Conservation (phyloP, 352 stramenopile species). For the Pythium diclinum region DNA sequence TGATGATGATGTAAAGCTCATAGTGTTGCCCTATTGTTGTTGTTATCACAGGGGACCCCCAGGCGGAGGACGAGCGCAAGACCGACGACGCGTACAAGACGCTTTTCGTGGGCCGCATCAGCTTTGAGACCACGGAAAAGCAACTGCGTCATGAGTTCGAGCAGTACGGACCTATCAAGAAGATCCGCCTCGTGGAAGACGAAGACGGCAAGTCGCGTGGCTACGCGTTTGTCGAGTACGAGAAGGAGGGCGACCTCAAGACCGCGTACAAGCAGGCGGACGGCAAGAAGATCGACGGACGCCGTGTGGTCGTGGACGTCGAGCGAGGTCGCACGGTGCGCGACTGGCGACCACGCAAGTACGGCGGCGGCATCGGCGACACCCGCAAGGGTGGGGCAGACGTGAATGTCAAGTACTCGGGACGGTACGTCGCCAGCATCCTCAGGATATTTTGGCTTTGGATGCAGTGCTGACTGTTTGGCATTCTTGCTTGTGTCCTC, state of each 20-base stretch:
- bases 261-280: slow-evolving; percentile 93
- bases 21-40: slow-evolving; percentile 1
- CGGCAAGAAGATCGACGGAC: slow-evolving; percentile 95
- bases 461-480: not conserved
- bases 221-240: slow-evolving; percentile 99
- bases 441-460: slow-evolving; percentile 14
- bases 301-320: slow-evolving; percentile 97
- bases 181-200: slow-evolving; percentile 88
- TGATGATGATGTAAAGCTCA: not conserved
- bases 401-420: slow-evolving; percentile 87
- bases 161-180: slow-evolving; percentile 90
- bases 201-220: slow-evolving; percentile 90
- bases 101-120: slow-evolving; percentile 96
- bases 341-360: slow-evolving; percentile 94
- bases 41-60: slow-evolving; percentile 47
- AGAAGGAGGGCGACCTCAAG: slow-evolving; percentile 96
- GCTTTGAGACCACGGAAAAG: slow-evolving; percentile 97
- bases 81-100: slow-evolving; percentile 96
- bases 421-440: slow-evolving; percentile 37
- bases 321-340: slow-evolving; percentile 96
- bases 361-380: slow-evolving; percentile 93
- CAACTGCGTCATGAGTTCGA: slow-evolving; percentile 97
- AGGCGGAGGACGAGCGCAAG: slow-evolving; percentile 57
- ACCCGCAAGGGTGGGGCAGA: slow-evolving; percentile 72
- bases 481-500: not conserved